Percentiles rank a stretch among this genome's conserved stretches.
These are phyloP conservation scores for Pyronema omphalodes DNA, from an alignment of 495 filamentous ascomycete species.

Conservation along the genomic window DNA sequence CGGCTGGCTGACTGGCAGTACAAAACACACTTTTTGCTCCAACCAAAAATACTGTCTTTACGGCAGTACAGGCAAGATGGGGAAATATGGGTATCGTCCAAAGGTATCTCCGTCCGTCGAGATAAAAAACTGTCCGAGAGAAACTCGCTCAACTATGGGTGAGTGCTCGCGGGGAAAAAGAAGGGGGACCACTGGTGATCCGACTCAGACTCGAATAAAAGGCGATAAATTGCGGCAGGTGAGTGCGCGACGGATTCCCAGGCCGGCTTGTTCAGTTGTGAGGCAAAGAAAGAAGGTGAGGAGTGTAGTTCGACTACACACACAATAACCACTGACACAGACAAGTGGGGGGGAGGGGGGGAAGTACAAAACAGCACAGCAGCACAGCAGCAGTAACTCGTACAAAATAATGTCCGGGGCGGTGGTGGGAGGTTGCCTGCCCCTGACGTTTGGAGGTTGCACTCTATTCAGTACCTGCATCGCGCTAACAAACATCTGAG, in stretches of 20 bases:
- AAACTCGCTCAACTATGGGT: background rate
- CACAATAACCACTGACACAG: no score
- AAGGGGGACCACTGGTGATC: background rate
- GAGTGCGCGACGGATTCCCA: background rate
- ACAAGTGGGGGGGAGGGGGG: background rate
- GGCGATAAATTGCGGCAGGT: background rate
- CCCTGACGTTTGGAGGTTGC: conserved; percentile 1
- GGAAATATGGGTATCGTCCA: background rate
- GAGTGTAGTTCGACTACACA: background rate
- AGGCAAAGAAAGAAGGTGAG: background rate
- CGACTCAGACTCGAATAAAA: background rate
- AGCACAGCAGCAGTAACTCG: background rate
- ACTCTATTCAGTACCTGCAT: background rate
- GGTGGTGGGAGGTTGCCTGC: background rate
- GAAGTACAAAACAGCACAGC: background rate
- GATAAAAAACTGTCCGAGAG: background rate
- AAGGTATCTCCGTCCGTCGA: background rate
- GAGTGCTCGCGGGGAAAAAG: background rate
- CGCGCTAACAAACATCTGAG: background rate
- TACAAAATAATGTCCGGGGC: background rate
- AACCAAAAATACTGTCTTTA: background rate
- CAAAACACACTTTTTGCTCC: background rate
- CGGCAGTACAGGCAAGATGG: background rate
- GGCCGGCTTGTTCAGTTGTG: background rate
- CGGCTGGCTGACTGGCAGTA: background rate